Base-by-base conservation (phyloP, 306 rosid species). In the Castanea crenata region DNA sequence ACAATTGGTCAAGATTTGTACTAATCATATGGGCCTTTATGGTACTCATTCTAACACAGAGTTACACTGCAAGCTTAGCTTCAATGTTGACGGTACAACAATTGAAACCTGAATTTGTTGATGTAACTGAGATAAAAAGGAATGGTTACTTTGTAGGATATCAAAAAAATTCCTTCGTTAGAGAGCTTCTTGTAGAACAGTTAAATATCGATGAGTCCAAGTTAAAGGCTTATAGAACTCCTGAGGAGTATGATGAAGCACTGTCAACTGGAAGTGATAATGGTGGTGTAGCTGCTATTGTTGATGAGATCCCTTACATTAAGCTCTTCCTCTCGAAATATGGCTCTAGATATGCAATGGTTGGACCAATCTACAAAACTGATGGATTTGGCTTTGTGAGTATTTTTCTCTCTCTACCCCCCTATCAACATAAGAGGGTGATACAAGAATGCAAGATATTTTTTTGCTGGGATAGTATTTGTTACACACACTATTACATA, bases 61-160 rank as follows among this genome's bases (percentile, higher is more conserved):
- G 90, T 64, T 84, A 87, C 74, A 70, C 88, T 5, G 86, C 85
- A 7, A 84, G 75, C 25, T 82, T 84, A 54, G 61, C 90, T 3
- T 63, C 86, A 16, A 38, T 62, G 35, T 34, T 77, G 58, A 87
- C 86, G 0, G 85, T 78, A 14, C 77, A 87, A 38, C 74, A 57
- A 38, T 64, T 87, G 16, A 62, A 29, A 5, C 90, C 85, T 3
- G 10, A 79, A 2, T 38, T 73, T 67, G 46, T 19, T 5, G 73
- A 83, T 72, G 55, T 58, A 1, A 54, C 72, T 4, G 81, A 75
- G 62, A 76, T 85, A 34, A 41, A 18, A 8, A n/a, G 44, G 10
- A 82, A 41, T 18, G 79, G 72, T 25, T 21, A 12, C 34, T 70
- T 5, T 6, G 79, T 76, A 12, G 83, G 84, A 14, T 85, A 56